phyloP scores from a whole-genome alignment of 2,329 filamentous ascomycete species.

The Immersiporthe knoxdaviesiana region DNA sequence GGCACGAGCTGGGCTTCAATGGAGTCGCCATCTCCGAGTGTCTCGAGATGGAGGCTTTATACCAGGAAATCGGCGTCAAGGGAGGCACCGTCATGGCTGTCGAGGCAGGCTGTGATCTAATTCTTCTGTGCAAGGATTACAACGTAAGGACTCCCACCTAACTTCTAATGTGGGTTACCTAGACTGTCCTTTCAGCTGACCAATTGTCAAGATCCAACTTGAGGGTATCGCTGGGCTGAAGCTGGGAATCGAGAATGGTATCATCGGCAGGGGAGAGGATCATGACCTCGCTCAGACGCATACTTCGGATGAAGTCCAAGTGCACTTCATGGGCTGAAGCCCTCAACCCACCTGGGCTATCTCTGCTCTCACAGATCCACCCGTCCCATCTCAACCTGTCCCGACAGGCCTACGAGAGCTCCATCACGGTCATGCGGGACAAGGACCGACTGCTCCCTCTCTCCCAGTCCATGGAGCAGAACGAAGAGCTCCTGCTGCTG shows the following conservation, averaged over 20 bases:
- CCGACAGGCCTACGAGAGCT: slow-evolving; percentile 84
- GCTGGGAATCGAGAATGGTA: slow-evolving; percentile 85
- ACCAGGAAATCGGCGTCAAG: slow-evolving; percentile 94
- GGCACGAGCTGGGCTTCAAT: slow-evolving; percentile 86
- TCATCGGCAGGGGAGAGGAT: slow-evolving; percentile 82
- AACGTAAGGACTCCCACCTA: slow-evolving; percentile 42
- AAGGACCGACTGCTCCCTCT: slow-evolving; percentile 84
- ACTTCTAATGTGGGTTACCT: background rate
- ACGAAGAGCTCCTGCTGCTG: slow-evolving; percentile 86
- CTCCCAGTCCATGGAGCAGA: slow-evolving; percentile 76
- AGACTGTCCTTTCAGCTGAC: background rate
- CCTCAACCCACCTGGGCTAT: slow-evolving; percentile 80
- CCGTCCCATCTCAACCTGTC: slow-evolving; percentile 81
- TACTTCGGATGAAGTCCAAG: slow-evolving; percentile 78
- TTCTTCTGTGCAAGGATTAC: slow-evolving; percentile 86
- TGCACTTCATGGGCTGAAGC: slow-evolving; percentile 93
- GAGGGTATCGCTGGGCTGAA: slow-evolving; percentile 91
- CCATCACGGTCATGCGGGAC: slow-evolving; percentile 90
- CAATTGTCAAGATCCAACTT: slow-evolving; percentile 63
- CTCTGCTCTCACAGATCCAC: slow-evolving; percentile 77
- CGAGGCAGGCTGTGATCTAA: slow-evolving; percentile 91
- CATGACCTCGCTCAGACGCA: slow-evolving; percentile 75
- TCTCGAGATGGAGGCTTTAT: slow-evolving; percentile 93
- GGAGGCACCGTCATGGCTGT: slow-evolving; percentile 97
- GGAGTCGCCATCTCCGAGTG: slow-evolving; percentile 96